Conservation (phyloP, 257 asterid genomes). For the Solanum infundibuliforme region DNA sequence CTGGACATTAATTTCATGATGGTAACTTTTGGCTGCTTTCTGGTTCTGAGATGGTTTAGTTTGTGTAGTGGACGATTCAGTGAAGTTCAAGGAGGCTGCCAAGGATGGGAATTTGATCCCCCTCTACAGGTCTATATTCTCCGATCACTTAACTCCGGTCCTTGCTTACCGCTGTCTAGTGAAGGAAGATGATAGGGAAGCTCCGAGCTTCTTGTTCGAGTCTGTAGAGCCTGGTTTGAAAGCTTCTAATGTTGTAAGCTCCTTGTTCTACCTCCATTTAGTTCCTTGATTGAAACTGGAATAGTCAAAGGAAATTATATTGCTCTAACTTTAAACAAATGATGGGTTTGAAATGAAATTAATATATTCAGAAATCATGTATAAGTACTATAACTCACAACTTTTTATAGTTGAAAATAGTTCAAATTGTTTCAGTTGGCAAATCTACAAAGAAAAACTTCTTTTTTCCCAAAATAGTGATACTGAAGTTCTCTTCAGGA, state of each 20-base stretch:
- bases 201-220: slow-evolving; percentile 91
- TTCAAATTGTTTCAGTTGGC: background rate
- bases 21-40: background rate
- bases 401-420: background rate
- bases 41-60: background rate
- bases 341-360: background rate
- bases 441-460: background rate
- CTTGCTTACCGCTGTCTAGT: slow-evolving; percentile 94
- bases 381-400: background rate
- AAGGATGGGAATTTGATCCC: slow-evolving; percentile 85
- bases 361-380: background rate
- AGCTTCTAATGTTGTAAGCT: slow-evolving; percentile 67
- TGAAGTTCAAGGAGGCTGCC: slow-evolving; percentile 85
- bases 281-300: background rate
- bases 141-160: slow-evolving; percentile 89
- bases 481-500: background rate
- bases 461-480: background rate
- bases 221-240: slow-evolving; percentile 78
- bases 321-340: background rate
- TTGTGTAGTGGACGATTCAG: slow-evolving; percentile 51
- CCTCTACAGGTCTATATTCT: slow-evolving; percentile 58
- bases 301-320: background rate
- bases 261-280: background rate
- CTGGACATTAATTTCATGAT: background rate
- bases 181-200: slow-evolving; percentile 91